These are phyloP conservation scores for Halophytophthora polymorphica DNA, from an alignment of 352 stramenopile genomes.

Conservation along the genomic window DNA sequence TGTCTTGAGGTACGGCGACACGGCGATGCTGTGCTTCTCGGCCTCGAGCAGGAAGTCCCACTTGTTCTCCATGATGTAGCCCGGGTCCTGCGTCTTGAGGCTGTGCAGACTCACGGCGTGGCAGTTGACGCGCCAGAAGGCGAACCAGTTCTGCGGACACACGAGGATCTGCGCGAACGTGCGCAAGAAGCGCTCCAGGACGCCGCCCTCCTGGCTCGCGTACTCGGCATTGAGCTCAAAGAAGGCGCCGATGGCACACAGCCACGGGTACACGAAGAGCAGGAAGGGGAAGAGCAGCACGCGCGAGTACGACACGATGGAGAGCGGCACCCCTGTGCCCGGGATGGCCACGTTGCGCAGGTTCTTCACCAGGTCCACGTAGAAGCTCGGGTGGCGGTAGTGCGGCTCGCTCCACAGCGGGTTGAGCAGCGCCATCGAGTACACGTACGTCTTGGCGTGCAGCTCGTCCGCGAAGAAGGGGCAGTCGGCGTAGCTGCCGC, in stretches of 20 bases:
- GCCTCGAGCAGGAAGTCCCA: slow-evolving; percentile 96
- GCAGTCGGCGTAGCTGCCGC: slow-evolving; percentile 68
- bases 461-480: slow-evolving; percentile 78
- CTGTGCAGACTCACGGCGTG: slow-evolving; percentile 93
- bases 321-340: slow-evolving; percentile 94
- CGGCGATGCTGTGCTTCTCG: slow-evolving; percentile 88
- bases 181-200: slow-evolving; percentile 89
- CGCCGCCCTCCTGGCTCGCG: slow-evolving; percentile 56
- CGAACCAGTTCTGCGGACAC: slow-evolving; percentile 96
- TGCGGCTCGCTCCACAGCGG: slow-evolving; percentile 94
- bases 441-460: slow-evolving; percentile 92
- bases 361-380: slow-evolving; percentile 95
- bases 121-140: slow-evolving; percentile 96
- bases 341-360: slow-evolving; percentile 97
- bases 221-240: slow-evolving; percentile 67
- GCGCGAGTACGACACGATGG: slow-evolving; percentile 81
- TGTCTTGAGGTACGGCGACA: slow-evolving; percentile 92
- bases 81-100: slow-evolving; percentile 88
- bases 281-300: slow-evolving; percentile 85
- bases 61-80: slow-evolving; percentile 98
- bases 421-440: slow-evolving; percentile 92
- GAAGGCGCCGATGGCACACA: slow-evolving; percentile 81
- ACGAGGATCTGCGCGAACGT: slow-evolving; percentile 85
- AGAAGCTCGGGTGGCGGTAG: slow-evolving; percentile 95
- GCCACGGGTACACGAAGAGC: slow-evolving; percentile 85